Conservation (phyloP, 2,329 filamentous ascomycete genomes). For the Hypoxylon sp. region DNA sequence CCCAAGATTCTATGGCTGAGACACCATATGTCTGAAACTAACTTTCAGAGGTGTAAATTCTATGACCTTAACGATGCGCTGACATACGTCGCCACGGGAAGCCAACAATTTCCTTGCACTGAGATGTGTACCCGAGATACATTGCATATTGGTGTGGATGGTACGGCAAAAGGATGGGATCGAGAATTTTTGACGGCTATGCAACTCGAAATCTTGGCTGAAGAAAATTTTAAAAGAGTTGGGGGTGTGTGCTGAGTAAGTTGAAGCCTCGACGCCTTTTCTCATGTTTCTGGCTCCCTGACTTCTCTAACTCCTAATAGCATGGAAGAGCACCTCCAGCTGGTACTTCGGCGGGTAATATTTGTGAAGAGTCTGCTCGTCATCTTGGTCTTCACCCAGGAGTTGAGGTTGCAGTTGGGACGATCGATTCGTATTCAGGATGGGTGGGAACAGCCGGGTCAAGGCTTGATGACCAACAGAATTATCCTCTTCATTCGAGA, state of each 20-base stretch:
- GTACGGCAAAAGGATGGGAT: not conserved
- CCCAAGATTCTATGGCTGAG: not conserved
- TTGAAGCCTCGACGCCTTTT: not conserved
- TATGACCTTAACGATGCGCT: slow-evolving; percentile 2
- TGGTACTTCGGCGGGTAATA: not conserved
- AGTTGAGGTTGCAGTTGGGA: not conserved
- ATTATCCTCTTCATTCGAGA: not conserved
- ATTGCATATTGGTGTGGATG: not conserved
- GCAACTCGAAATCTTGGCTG: slow-evolving; percentile 2
- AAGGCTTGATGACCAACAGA: not conserved
- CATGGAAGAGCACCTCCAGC: slow-evolving; percentile 4
- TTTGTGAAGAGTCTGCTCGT: slow-evolving; percentile 1
- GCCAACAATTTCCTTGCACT: not conserved
- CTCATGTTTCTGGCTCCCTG: not conserved
- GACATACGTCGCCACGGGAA: not conserved
- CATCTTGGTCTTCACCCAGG: not conserved
- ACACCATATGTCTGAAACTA: not conserved
- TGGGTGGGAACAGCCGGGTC: slow-evolving; percentile 1
- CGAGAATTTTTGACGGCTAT: slow-evolving; percentile 1
- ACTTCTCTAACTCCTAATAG: not conserved
- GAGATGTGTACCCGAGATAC: not conserved
- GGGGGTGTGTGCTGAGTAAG: slow-evolving; percentile 1
- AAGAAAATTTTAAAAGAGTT: not conserved
- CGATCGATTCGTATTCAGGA: not conserved
- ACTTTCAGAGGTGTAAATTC: slow-evolving; percentile 1